Percentiles rank a stretch among this genome's conserved stretches.
These are phyloP conservation scores for Phaeotremella skinneri DNA, from an alignment of 768 basidiomycete species.

Conservation along the genomic window DNA sequence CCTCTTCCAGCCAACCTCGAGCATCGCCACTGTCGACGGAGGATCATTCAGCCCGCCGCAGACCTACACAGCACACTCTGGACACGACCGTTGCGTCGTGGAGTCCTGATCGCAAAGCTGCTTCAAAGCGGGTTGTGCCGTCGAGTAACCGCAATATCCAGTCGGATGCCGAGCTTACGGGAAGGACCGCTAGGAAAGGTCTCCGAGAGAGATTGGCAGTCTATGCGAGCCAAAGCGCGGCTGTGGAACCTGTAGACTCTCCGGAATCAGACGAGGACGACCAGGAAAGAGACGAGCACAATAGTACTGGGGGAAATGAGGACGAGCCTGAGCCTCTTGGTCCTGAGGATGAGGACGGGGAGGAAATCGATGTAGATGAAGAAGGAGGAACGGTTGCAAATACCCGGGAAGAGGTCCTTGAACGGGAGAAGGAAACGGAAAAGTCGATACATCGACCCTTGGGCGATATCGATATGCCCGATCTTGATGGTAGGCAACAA, in stretches of 20 bases:
- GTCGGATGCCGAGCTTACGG: conserved; percentile 16
- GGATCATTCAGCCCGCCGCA: conserved; percentile 2
- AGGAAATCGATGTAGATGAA: conserved; percentile 1
- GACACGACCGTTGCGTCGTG: conserved; percentile 60
- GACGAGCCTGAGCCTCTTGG: conserved; percentile 5
- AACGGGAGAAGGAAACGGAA: conserved; percentile 20
- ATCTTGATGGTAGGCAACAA: too few species aligned
- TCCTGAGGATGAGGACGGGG: not conserved
- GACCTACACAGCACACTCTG: conserved; percentile 56
- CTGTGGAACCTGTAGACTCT: conserved; percentile 26
- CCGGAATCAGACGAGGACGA: conserved; percentile 6
- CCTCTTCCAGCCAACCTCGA: conserved; percentile 8
- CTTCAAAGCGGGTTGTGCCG: not conserved
- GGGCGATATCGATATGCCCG: too few species aligned
- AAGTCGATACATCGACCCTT: not conserved
- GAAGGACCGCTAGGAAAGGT: conserved; percentile 40
- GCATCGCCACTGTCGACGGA: conserved; percentile 2
- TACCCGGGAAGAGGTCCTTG: conserved; percentile 12
- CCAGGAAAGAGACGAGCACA: conserved; percentile 8
- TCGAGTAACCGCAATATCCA: not conserved
- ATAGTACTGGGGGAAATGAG: not conserved
- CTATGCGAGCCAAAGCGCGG: conserved; percentile 60
- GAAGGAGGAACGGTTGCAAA: not conserved
- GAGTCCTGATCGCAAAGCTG: conserved; percentile 37
- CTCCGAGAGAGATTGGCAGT: conserved; percentile 58